A percentile compares a stretch with the other conserved stretches of the same genome.
Evolutionary conservation across 768 basidiomycete species (phyloP).

Genomic region (Pholiota microspora): DNA sequence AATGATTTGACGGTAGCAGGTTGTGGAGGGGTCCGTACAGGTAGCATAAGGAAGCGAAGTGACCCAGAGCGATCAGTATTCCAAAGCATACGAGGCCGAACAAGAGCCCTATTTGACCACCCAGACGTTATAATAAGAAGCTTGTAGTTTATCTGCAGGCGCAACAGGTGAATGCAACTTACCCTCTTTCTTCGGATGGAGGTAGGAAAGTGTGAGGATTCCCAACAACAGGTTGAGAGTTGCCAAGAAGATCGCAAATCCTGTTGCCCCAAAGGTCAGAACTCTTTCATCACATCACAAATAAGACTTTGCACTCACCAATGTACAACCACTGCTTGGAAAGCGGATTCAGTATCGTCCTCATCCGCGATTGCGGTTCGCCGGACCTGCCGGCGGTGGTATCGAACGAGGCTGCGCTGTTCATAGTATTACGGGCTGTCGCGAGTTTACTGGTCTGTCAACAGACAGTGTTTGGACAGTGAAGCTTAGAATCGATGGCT

Average conservation of each 20-base stretch:
- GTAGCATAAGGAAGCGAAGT: constrained; percentile 28
- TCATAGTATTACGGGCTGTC: background rate
- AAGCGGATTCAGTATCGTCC: constrained; percentile 13
- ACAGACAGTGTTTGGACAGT: constrained; percentile 12
- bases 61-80: constrained; percentile 25
- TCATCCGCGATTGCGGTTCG: constrained; percentile 14
- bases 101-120: constrained; percentile 20
- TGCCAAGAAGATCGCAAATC: constrained; percentile 25
- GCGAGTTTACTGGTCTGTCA: constrained; percentile 12
- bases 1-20: background rate
- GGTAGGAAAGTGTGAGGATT: constrained; percentile 26
- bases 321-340: constrained; percentile 25
- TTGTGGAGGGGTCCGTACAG: constrained; percentile 17
- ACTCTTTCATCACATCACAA: too few relatives aligned
- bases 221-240: constrained; percentile 26
- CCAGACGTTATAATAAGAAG: background rate
- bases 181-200: constrained; percentile 30
- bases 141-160: background rate
- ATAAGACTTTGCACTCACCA: constrained; percentile 10
- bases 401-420: constrained; percentile 3
- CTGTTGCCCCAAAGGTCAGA: constrained; percentile 4
- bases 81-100: constrained; percentile 26
- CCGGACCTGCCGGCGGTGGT: constrained; percentile 20
- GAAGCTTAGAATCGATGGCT: constrained; percentile 7
- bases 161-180: background rate